These are phyloP conservation scores for Nyssa sinensis DNA, from an alignment of 148 eudicot genomes.

Conservation along the genomic window DNA sequence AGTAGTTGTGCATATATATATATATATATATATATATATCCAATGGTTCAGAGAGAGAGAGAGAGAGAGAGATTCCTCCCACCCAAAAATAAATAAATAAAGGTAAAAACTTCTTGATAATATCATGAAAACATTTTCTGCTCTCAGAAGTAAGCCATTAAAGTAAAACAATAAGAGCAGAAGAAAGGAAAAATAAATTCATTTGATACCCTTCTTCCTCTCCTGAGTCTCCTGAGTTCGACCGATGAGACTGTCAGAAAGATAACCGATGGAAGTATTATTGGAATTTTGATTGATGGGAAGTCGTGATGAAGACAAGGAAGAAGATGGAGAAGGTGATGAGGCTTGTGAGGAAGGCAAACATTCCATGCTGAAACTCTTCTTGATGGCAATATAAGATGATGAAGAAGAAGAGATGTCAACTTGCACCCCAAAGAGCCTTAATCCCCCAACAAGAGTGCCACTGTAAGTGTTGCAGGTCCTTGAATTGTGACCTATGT, in stretches of 20 bases:
- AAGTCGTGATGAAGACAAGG: slow-evolving; percentile 14
- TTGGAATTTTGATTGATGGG: slow-evolving; percentile 28
- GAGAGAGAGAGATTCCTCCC: too few species aligned
- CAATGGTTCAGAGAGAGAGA: too few species aligned
- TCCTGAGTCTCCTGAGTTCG: slow-evolving; percentile 40
- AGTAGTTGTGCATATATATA: too few species aligned
- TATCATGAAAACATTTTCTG: too few species aligned
- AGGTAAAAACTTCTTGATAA: too few species aligned
- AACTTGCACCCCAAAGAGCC: slow-evolving; percentile 56
- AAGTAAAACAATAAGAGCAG: too few species aligned
- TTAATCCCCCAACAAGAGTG: slow-evolving; percentile 22
- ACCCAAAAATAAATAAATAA: too few species aligned
- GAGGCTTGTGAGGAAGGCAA: slow-evolving; percentile 34
- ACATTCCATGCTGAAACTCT: slow-evolving; percentile 49
- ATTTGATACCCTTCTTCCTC: slow-evolving; percentile 57
- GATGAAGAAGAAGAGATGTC: slow-evolving; percentile 29
- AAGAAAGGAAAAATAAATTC: neutral
- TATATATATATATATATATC: too few species aligned
- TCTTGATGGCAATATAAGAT: slow-evolving; percentile 38
- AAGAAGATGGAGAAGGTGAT: slow-evolving; percentile 35
- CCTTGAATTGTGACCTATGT: slow-evolving; percentile 62
- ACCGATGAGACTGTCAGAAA: slow-evolving; percentile 40
- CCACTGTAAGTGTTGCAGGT: slow-evolving; percentile 40
- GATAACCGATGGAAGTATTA: slow-evolving; percentile 36
- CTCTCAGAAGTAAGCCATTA: too few species aligned